Percentiles rank a stretch among this genome's conserved stretches.
Conservation (phyloP, 169 alveolate genomes). For the Cryptosporidium ubiquitum region DNA sequence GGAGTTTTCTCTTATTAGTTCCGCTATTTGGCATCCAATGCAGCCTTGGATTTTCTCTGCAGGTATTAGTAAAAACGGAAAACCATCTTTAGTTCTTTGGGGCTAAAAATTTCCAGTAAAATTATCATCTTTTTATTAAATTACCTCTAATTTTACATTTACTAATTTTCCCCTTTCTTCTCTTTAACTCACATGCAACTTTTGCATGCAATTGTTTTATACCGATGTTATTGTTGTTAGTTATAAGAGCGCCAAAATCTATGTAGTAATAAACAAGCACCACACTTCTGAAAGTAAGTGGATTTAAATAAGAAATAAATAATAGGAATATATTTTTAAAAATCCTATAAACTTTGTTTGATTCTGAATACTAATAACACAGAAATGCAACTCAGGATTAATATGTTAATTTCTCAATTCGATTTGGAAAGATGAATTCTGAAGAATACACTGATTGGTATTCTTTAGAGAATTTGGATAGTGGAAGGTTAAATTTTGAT, state of each 20-base stretch:
- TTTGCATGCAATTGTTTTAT: neutral
- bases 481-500: constrained; percentile 8
- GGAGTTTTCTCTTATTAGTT: constrained; percentile 79
- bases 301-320: neutral
- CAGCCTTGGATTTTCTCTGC: constrained; percentile 85
- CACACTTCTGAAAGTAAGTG: constrained; percentile 11
- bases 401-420: neutral
- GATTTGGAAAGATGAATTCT: neutral
- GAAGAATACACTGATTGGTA: constrained; percentile 54
- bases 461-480: constrained; percentile 46
- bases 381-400: neutral
- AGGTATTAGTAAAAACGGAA: constrained; percentile 1
- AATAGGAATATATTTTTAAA: neutral
- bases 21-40: constrained; percentile 85
- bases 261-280: neutral
- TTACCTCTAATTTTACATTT: neutral
- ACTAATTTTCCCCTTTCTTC: neutral
- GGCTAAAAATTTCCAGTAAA: neutral
- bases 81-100: constrained; percentile 48
- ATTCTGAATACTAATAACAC: neutral
- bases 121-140: neutral
- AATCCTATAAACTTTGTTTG: neutral
- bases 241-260: neutral
- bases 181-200: neutral
- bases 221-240: neutral